Evolutionary conservation across 148 eudicot genomes (phyloP).

Genomic region (Rhododendron ferrugineum): DNA sequence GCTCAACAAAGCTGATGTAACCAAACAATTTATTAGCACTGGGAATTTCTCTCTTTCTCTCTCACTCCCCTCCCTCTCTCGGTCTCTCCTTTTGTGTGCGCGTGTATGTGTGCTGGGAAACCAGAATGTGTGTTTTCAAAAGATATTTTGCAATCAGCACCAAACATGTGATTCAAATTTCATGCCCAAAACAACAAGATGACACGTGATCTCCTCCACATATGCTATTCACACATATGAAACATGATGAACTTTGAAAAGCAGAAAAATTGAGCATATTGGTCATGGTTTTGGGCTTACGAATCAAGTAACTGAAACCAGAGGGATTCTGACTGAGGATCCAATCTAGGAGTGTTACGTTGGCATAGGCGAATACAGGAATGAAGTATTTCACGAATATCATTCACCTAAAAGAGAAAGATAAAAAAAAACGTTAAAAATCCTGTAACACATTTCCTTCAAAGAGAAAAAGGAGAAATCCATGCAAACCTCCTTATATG

Average conservation of each 20-base stretch:
- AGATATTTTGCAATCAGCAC: not conserved
- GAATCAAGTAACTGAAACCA: constrained; percentile 93
- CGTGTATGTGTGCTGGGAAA: not conserved
- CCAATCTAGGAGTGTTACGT: constrained; percentile 77
- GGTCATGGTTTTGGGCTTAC: constrained; percentile 40
- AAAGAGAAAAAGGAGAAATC: constrained; percentile 3
- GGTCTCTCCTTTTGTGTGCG: not conserved
- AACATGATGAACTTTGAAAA: not conserved
- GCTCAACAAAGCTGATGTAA: constrained; percentile 72
- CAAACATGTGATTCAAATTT: not conserved
- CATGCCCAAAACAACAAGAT: not conserved
- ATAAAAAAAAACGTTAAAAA: not conserved
- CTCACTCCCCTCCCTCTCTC: not conserved
- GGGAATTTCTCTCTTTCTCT: not conserved
- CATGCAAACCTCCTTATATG: constrained; percentile 57
- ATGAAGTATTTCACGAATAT: constrained; percentile 46
- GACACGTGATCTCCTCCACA: not conserved
- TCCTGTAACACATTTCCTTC: not conserved
- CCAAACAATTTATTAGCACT: constrained; percentile 8
- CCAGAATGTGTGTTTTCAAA: not conserved
- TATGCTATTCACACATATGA: not conserved
- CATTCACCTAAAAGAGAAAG: constrained; percentile 48
- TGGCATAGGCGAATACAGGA: constrained; percentile 87
- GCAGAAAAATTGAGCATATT: not conserved
- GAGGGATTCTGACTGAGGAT: constrained; percentile 71